These are phyloP conservation scores for Podosphaera xanthii DNA, from an alignment of 2,329 filamentous ascomycete genomes.

Conservation along the genomic window DNA sequence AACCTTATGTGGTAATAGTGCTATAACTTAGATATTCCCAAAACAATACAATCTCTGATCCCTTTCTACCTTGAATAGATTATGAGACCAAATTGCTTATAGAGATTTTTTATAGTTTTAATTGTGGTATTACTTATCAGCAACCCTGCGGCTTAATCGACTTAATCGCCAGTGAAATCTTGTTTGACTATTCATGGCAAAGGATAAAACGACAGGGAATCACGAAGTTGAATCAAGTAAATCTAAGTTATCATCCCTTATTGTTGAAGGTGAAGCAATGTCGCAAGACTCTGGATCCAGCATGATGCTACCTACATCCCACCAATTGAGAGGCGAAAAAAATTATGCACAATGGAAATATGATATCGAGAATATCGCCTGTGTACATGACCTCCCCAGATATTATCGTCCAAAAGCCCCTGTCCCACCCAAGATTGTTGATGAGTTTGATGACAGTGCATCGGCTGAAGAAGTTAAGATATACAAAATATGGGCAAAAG, in stretches of 20 bases:
- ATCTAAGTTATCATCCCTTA: background rate
- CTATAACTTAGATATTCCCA: too few relatives aligned
- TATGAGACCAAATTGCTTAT: background rate
- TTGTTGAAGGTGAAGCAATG: constrained; percentile 1
- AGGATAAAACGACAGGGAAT: background rate
- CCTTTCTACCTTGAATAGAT: background rate
- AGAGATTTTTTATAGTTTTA: background rate
- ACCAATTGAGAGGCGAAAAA: background rate
- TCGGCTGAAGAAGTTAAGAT: background rate
- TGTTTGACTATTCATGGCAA: background rate
- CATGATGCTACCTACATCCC: background rate
- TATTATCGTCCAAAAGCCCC: background rate
- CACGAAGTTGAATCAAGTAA: background rate
- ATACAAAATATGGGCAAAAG: background rate
- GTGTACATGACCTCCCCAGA: background rate
- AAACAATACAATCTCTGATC: too few relatives aligned
- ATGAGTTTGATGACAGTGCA: background rate
- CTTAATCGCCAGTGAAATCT: background rate
- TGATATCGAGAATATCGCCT: background rate
- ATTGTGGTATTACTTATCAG: background rate
- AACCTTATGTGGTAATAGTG: too few relatives aligned
- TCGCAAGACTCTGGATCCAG: background rate
- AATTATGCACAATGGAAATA: background rate
- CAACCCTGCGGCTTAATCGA: background rate
- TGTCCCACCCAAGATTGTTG: background rate